These are phyloP conservation scores for Inosperma sp. DNA, from an alignment of 768 basidiomycete species.

Conservation along the genomic window DNA sequence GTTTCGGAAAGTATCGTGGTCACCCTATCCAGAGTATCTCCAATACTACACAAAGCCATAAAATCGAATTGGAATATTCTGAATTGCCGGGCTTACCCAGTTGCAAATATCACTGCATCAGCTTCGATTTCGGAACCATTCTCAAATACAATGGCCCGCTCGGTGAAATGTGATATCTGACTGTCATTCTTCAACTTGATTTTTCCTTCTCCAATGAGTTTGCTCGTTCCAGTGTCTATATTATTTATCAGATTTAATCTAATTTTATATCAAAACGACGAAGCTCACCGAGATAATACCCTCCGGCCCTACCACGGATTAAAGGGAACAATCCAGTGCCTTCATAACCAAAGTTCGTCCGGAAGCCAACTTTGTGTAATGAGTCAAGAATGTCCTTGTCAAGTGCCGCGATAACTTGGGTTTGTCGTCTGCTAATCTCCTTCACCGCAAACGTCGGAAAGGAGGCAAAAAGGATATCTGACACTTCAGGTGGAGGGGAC, in stretches of 20 bases:
- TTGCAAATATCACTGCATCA: slow-evolving; percentile 57
- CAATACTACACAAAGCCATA: slow-evolving; percentile 33
- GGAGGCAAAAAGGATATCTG: slow-evolving; percentile 47
- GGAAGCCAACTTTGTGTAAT: slow-evolving; percentile 44
- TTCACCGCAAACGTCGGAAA: slow-evolving; percentile 35
- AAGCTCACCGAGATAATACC: slow-evolving; percentile 36
- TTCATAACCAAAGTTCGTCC: slow-evolving; percentile 35
- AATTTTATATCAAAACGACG: not conserved
- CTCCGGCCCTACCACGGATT: slow-evolving; percentile 31
- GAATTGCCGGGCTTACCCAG: slow-evolving; percentile 40
- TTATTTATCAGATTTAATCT: not conserved
- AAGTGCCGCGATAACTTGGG: slow-evolving; percentile 26
- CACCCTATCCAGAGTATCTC: slow-evolving; percentile 38
- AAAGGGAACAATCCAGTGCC: slow-evolving; percentile 35
- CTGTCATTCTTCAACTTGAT: slow-evolving; percentile 68
- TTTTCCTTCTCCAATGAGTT: slow-evolving; percentile 60
- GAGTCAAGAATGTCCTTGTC: slow-evolving; percentile 40
- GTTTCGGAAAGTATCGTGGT: slow-evolving; percentile 36
- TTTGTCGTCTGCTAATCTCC: slow-evolving; percentile 19
- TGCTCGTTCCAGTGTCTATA: slow-evolving; percentile 54
- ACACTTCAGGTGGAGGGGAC: slow-evolving; percentile 45
- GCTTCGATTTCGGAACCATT: slow-evolving; percentile 44
- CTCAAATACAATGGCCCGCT: slow-evolving; percentile 43
- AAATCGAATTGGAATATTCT: not conserved
- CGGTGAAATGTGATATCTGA: slow-evolving; percentile 41